A percentile compares a stretch with the other conserved stretches of the same genome.
Conservation (phyloP, 768 basidiomycete species). For the Krasilnikovozyma curviuscula region DNA sequence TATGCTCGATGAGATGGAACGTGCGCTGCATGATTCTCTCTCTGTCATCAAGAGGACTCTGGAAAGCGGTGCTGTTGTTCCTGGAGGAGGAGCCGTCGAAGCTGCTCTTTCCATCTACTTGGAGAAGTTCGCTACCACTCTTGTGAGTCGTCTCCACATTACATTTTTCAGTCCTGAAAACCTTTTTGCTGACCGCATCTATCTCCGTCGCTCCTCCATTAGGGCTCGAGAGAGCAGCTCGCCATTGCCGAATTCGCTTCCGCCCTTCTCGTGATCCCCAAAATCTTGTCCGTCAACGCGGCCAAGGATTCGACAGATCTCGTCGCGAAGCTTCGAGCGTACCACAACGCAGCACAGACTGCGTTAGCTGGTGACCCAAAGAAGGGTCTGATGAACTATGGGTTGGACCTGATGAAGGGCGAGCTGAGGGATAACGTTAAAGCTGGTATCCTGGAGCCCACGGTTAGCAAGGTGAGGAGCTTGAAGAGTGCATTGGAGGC, state of each 20-base stretch:
- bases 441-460: constrained; percentile 88
- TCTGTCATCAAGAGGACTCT: constrained; percentile 91
- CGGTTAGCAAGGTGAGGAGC: constrained; percentile 89
- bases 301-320: constrained; percentile 96
- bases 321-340: constrained; percentile 86
- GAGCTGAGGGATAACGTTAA: constrained; percentile 85
- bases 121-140: constrained; percentile 94
- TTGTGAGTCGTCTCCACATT: constrained; percentile 39
- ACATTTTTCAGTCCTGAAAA: neutral
- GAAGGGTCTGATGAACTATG: constrained; percentile 74
- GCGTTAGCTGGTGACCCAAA: constrained; percentile 79
- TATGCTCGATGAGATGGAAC: constrained; percentile 99
- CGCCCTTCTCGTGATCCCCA: constrained; percentile 83
- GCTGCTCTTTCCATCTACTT: constrained; percentile 90
- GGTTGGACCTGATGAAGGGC: constrained; percentile 82
- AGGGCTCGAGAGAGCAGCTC: constrained; percentile 96
- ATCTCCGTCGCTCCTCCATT: constrained; percentile 2
- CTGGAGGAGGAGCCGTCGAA: constrained; percentile 94
- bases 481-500: constrained; percentile 94
- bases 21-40: constrained; percentile 80
- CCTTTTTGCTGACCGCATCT: neutral
- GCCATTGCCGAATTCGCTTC: constrained; percentile 97
- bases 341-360: constrained; percentile 90
- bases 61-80: constrained; percentile 87
- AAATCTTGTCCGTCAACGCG: constrained; percentile 89